phyloP scores from a whole-genome alignment of 2,329 filamentous ascomycete species.

The Sporothrix dimorphospora region DNA sequence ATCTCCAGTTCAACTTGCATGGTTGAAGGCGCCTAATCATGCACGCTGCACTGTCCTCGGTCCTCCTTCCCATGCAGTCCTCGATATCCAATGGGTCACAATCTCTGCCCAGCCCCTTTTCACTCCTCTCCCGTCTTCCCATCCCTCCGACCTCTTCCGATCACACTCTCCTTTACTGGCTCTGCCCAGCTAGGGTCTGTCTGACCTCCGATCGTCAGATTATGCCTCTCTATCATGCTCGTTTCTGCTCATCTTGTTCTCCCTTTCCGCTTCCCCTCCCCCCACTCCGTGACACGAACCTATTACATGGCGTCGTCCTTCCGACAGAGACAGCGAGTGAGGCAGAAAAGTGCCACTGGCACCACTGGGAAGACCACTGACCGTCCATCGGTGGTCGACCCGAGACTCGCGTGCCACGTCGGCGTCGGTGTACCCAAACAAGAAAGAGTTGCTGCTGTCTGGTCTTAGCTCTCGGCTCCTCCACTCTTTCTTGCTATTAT shows the following conservation, averaged over 20 bases:
- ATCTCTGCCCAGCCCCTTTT: background rate
- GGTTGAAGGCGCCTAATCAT: background rate
- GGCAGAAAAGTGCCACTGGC: background rate
- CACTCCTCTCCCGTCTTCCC: background rate
- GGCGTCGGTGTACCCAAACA: background rate
- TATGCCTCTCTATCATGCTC: conserved; percentile 8
- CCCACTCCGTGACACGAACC: conserved; percentile 21
- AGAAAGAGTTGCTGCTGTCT: background rate
- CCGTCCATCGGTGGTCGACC: background rate
- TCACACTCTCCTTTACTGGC: background rate
- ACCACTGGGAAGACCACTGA: background rate
- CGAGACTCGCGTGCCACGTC: conserved; percentile 5
- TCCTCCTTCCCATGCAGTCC: background rate
- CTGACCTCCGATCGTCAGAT: conserved; percentile 1
- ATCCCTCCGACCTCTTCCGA: conserved; percentile 7
- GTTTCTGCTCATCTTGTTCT: background rate
- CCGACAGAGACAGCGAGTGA: background rate
- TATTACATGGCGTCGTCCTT: background rate
- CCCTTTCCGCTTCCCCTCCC: background rate
- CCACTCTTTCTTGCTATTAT: background rate
- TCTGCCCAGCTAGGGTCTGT: background rate
- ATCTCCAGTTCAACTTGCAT: conserved; percentile 4
- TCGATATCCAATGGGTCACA: background rate
- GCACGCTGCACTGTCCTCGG: background rate
- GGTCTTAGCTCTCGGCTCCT: background rate